These are phyloP conservation scores for Posidonia oceanica DNA, from an alignment of 116 monocot species.

Conservation along the genomic window DNA sequence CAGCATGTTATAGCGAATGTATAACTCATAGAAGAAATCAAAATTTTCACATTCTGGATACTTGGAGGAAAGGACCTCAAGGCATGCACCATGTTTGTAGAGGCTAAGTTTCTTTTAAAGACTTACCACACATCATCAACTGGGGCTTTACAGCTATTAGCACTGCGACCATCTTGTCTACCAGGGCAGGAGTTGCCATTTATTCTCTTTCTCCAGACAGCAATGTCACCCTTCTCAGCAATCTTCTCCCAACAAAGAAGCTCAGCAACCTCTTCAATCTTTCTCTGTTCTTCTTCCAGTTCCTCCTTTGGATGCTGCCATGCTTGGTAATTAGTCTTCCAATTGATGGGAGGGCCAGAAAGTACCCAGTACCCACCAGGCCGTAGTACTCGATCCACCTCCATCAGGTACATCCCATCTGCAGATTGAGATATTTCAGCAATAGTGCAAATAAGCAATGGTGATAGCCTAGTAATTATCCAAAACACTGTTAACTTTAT, in stretches of 20 bases:
- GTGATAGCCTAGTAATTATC: neutral
- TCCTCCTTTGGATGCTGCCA: slow-evolving; percentile 72
- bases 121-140: slow-evolving; percentile 65
- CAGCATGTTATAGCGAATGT: no score
- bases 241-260: slow-evolving; percentile 82
- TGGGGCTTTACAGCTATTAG: slow-evolving; percentile 22
- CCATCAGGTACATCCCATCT: slow-evolving; percentile 90
- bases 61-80: no score
- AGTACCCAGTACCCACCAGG: slow-evolving; percentile 80
- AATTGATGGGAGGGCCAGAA: slow-evolving; percentile 79
- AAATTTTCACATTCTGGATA: no score
- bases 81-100: no score
- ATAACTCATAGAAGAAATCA: no score
- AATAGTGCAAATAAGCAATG: neutral
- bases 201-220: slow-evolving; percentile 64
- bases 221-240: slow-evolving; percentile 57
- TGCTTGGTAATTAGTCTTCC: slow-evolving; percentile 48
- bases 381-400: slow-evolving; percentile 68
- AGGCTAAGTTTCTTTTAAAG: neutral
- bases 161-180: slow-evolving; percentile 21
- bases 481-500: neutral
- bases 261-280: slow-evolving; percentile 60
- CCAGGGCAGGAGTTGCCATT: slow-evolving; percentile 42
- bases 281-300: slow-evolving; percentile 48
- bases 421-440: neutral